Evolutionary conservation across 2,329 filamentous ascomycete genomes (phyloP).

Genomic region (Botrytis fabae): DNA sequence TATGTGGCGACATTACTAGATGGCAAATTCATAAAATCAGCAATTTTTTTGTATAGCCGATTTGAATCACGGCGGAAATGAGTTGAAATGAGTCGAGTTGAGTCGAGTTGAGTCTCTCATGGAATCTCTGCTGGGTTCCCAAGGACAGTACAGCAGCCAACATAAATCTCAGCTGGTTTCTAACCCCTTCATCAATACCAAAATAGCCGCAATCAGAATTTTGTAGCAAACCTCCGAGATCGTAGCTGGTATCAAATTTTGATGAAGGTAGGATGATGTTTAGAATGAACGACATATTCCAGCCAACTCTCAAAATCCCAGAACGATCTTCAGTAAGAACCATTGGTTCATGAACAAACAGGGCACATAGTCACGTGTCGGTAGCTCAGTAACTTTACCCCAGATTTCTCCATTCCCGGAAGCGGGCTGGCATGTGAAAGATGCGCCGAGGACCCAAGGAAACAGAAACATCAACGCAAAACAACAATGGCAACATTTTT

Average conservation of each 20-base stretch:
- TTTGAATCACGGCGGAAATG: background rate
- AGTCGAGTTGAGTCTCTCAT: background rate
- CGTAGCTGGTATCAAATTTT: background rate
- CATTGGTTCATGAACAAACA: background rate
- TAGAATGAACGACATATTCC: background rate
- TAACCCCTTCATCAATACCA: background rate
- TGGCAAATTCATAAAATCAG: background rate
- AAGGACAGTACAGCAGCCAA: background rate
- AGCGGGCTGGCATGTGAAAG: conserved; percentile 22
- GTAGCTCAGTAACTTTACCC: background rate
- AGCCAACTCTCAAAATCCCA: background rate
- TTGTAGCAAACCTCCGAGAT: background rate
- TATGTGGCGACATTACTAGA: background rate
- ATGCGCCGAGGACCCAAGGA: conserved; percentile 17
- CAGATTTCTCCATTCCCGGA: conserved; percentile 20
- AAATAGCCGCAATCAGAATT: background rate
- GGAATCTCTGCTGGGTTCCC: background rate
- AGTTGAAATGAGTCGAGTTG: background rate
- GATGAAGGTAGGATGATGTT: background rate
- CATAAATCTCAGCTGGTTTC: background rate
- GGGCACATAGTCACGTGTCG: background rate
- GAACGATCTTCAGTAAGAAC: background rate
- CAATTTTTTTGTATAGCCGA: background rate
- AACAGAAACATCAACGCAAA: conserved; percentile 2
- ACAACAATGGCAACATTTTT: conserved; percentile 12